phyloP scores from a whole-genome alignment of 1,139 yeast genomes.

The Candida dubliniensis region DNA sequence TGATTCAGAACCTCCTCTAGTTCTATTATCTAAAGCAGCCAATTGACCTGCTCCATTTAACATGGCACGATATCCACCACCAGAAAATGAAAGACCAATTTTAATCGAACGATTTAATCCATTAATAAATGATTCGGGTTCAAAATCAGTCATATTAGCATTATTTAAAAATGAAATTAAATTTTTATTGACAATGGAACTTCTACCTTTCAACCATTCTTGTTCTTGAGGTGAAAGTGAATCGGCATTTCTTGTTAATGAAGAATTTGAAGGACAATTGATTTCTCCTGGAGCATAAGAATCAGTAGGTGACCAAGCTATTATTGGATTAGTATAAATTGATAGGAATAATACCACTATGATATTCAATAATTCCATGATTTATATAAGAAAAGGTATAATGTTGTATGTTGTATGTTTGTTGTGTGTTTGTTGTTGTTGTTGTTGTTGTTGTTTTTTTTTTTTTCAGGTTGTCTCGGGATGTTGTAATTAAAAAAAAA shows the following conservation, averaged over 20 bases:
- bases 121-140: conserved; percentile 52
- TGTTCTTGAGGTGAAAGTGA: conserved; percentile 39
- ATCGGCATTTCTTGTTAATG: conserved; percentile 24
- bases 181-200: conserved; percentile 53
- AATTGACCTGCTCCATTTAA: conserved; percentile 46
- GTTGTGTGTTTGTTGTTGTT: background rate
- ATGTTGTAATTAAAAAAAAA: too few species aligned
- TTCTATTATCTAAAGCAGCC: conserved; percentile 37
- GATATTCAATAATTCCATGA: background rate
- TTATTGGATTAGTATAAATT: background rate
- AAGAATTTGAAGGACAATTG: conserved; percentile 50
- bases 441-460: too few species aligned
- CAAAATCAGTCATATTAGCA: conserved; percentile 64
- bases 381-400: background rate
- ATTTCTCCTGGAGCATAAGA: conserved; percentile 69
- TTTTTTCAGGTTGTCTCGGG: too few species aligned
- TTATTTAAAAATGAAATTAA: conserved; percentile 58
- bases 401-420: too few species aligned
- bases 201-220: conserved; percentile 53
- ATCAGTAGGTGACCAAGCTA: conserved; percentile 61
- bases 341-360: conserved; percentile 1
- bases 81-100: conserved; percentile 45
- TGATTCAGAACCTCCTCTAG: conserved; percentile 25
- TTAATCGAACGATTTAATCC: conserved; percentile 33
- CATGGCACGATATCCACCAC: conserved; percentile 52